Percentiles rank a stretch among this genome's conserved stretches.
Conservation (phyloP, 2,329 filamentous ascomycete genomes). For the Diaporthe sp. region DNA sequence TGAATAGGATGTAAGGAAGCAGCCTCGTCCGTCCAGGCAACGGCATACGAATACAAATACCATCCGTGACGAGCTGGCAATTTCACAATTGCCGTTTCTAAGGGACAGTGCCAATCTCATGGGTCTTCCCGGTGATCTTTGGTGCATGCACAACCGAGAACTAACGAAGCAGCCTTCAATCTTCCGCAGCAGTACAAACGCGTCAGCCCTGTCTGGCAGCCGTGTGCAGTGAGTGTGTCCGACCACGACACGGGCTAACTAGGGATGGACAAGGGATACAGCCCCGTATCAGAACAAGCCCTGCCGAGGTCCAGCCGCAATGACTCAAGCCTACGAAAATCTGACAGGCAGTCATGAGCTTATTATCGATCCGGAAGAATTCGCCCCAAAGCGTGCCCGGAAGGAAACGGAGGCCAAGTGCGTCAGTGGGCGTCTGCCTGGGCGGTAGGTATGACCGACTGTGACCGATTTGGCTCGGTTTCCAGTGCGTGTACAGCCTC, state of each 20-base stretch:
- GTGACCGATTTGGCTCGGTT: not conserved
- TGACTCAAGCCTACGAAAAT: not conserved
- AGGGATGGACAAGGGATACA: no score
- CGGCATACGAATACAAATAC: no score
- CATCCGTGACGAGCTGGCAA: not conserved
- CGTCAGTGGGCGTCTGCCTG: not conserved
- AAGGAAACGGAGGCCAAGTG: not conserved
- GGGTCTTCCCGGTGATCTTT: not conserved
- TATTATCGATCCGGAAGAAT: not conserved
- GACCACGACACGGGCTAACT: not conserved
- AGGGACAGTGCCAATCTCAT: not conserved
- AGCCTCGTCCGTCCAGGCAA: no score
- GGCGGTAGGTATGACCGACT: not conserved
- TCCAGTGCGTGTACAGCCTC: not conserved
- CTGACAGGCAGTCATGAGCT: not conserved
- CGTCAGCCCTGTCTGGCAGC: not conserved
- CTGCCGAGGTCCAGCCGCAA: slow-evolving; percentile 5
- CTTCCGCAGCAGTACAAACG: no score
- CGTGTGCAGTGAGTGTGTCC: no score
- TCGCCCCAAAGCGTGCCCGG: not conserved
- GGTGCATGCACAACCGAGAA: not conserved
- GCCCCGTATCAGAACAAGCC: not conserved
- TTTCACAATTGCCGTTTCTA: not conserved
- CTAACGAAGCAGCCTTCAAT: not conserved
- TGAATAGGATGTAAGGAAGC: no score